Percentiles rank a stretch among this genome's conserved stretches.
Conservation (phyloP, 345 rosid species). For the Gossypium mustelinum region DNA sequence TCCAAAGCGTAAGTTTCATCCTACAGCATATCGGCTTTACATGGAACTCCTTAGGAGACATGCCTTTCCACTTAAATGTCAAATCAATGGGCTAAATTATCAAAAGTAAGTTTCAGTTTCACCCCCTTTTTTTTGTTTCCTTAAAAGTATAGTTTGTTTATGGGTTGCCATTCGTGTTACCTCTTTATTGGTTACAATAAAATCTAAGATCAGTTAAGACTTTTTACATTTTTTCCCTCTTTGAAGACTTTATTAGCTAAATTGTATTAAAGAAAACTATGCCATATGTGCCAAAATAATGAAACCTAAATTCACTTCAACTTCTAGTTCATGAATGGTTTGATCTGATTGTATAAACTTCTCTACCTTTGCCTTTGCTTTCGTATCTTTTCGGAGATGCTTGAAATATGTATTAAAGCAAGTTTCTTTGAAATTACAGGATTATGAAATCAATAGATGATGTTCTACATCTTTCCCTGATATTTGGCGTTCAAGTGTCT, state of each 20-base stretch:
- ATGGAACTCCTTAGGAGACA: constrained; percentile 83
- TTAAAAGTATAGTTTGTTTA: not conserved
- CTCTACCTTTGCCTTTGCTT: not conserved
- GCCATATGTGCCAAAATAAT: not conserved
- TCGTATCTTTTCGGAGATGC: not conserved
- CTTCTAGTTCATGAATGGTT: constrained; percentile 7
- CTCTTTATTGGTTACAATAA: not conserved
- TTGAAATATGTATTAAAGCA: constrained; percentile 9
- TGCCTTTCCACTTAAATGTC: constrained; percentile 55
- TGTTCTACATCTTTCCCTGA: constrained; percentile 70
- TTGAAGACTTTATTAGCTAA: not conserved
- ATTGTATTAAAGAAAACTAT: not conserved
- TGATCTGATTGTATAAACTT: not conserved
- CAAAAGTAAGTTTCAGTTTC: constrained; percentile 38
- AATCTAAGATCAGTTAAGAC: not conserved
- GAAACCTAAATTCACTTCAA: not conserved
- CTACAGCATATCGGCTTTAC: constrained; percentile 82
- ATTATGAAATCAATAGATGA: constrained; percentile 75
- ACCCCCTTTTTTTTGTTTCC: not conserved
- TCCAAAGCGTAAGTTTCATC: constrained; percentile 60
- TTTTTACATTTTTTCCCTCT: not conserved
- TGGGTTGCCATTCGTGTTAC: not conserved
- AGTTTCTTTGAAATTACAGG: constrained; percentile 40
- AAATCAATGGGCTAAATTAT: constrained; percentile 41
- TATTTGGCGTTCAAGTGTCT: constrained; percentile 49